phyloP scores from a whole-genome alignment of 495 filamentous ascomycete species.

The Penicillium steckii region DNA sequence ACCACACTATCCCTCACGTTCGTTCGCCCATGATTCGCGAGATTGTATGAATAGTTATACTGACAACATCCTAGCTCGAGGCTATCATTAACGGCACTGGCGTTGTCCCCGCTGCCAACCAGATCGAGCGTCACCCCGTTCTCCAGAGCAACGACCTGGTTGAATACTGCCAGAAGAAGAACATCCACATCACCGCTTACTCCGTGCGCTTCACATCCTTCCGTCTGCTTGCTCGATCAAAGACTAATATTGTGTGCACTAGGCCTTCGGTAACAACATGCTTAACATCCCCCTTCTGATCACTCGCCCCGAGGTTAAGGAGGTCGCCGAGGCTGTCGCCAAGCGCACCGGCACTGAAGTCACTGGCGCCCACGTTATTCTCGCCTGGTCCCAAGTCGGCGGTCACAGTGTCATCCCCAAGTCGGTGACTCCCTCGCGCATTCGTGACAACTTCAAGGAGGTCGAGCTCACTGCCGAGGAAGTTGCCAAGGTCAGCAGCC shows the following conservation, averaged over 20 bases:
- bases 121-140: constrained; percentile 52
- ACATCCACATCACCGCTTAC: constrained; percentile 50
- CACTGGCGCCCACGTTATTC: constrained; percentile 43
- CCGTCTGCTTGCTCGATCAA: background rate
- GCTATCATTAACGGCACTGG: constrained; percentile 49
- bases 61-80: constrained; percentile 37
- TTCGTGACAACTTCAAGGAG: constrained; percentile 50
- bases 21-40: constrained; percentile 2
- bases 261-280: constrained; percentile 52
- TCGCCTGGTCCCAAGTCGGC: constrained; percentile 49
- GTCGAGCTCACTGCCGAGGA: constrained; percentile 46
- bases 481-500: constrained; percentile 39
- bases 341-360: constrained; percentile 40
- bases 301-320: constrained; percentile 43
- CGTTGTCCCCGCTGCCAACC: constrained; percentile 48
- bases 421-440: constrained; percentile 47
- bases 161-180: constrained; percentile 44
- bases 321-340: constrained; percentile 40
- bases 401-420: constrained; percentile 53
- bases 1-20: constrained; percentile 46
- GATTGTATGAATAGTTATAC: background rate
- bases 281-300: constrained; percentile 43
- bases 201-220: constrained; percentile 29
- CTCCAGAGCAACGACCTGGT: constrained; percentile 45
- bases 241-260: constrained; percentile 6